phyloP scores from a whole-genome alignment of 2,329 filamentous ascomycete species.

The Colletotrichum sp. region DNA sequence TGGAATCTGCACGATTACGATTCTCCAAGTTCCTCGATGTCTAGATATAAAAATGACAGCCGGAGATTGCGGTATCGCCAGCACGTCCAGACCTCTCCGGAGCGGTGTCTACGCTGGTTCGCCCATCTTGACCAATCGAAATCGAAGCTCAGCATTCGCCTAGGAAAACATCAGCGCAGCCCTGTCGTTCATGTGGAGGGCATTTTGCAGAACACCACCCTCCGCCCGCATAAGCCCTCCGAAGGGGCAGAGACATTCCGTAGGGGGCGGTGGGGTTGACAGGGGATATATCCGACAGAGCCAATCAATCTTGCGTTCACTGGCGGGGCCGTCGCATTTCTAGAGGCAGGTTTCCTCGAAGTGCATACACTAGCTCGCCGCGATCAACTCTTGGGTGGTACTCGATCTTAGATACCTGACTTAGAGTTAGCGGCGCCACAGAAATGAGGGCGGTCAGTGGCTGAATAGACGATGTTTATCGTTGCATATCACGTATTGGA shows the following conservation, averaged over 20 bases:
- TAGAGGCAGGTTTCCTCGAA: neutral
- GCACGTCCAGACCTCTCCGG: neutral
- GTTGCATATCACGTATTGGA: neutral
- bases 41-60: neutral
- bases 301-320: neutral
- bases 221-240: neutral
- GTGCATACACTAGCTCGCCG: neutral
- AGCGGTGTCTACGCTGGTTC: neutral
- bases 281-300: neutral
- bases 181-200: neutral
- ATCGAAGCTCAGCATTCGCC: neutral
- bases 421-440: neutral
- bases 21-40: neutral
- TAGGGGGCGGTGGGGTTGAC: neutral
- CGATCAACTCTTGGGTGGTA: neutral
- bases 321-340: neutral
- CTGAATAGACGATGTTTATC: neutral
- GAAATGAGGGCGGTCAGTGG: neutral
- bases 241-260: neutral
- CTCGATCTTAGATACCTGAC: neutral
- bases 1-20: neutral
- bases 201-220: neutral
- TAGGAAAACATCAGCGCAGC: neutral
- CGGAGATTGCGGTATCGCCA: neutral
- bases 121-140: neutral